phyloP scores from a whole-genome alignment of 805 yeast genomes.

The Candida germanica region DNA sequence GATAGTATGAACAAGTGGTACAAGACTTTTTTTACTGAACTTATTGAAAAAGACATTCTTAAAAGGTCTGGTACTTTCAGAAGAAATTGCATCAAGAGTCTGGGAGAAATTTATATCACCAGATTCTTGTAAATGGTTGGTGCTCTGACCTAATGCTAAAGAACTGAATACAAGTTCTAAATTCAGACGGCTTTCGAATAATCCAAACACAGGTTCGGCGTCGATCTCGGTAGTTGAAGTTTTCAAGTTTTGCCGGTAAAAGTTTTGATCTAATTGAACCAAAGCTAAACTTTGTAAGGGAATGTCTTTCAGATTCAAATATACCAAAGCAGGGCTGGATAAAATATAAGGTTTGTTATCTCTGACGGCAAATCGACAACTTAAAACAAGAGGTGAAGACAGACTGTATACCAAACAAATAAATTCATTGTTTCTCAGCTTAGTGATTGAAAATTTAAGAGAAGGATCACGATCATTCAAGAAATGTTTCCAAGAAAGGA shows the following conservation, averaged over 20 bases:
- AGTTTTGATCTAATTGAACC: constrained; percentile 3
- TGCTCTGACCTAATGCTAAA: constrained; percentile 4
- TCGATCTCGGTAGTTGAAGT: background rate
- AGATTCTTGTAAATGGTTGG: background rate
- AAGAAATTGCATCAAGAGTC: background rate
- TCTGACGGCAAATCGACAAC: constrained; percentile 29
- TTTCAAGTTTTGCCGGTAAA: constrained; percentile 1
- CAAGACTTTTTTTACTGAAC: constrained; percentile 3
- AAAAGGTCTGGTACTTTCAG: constrained; percentile 2
- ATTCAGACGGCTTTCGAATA: constrained; percentile 10
- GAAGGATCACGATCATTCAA: constrained; percentile 55
- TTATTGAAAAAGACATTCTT: constrained; percentile 3
- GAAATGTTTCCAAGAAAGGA: constrained; percentile 73
- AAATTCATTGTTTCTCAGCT: constrained; percentile 17
- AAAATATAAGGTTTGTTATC: constrained; percentile 27
- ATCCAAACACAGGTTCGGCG: constrained; percentile 4
- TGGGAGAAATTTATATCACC: constrained; percentile 3
- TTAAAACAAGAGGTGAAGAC: constrained; percentile 26
- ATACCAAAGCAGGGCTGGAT: constrained; percentile 11
- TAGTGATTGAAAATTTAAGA: constrained; percentile 34
- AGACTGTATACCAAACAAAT: constrained; percentile 27
- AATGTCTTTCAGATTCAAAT: constrained; percentile 9
- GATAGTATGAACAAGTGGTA: constrained; percentile 8
- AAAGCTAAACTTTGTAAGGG: constrained; percentile 9
- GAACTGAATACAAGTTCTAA: constrained; percentile 7